Base-by-base conservation (phyloP, 768 basidiomycete species). In the Chalciporus chontae region DNA sequence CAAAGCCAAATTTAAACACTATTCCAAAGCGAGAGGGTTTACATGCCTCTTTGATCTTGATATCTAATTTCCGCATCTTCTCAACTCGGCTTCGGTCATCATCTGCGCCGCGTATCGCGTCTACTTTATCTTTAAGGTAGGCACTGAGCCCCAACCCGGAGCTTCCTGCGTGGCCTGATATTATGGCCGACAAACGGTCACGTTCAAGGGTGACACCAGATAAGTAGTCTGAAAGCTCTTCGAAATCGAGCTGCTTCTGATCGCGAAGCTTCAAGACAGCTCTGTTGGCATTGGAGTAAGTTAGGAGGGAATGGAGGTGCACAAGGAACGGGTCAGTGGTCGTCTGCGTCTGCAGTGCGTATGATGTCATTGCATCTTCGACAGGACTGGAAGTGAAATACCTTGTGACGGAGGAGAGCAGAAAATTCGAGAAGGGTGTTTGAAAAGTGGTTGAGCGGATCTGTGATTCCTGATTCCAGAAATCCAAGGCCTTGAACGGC, bases 221-320 rank as follows among this genome's bases (percentile, higher is more conserved):
- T 11, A 99, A 77, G 68, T 98, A 98, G 45, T 93, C 90, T 2
- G 93, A 92, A 8, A 98, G 79, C 66, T 98, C 95, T 70, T 99
- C 96, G 55, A 97, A 95, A 64, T 99, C 96, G 48, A 98, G 81
- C 67, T 99, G 96, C 68, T 98, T 99, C 71, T 98, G 96, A 66
- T 98, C 96, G 40, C 96, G 84, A 26, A 96, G 78, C 69, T 91
- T 95, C 56, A 99, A 79, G 18, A 98, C 92, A n/a, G 87, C 83
- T 45, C 91, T 85, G 58, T 97, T 95, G 26, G 90, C 85, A 63
- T 92, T 85, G 2, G 93, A 91, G 69, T 97, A 97, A n/a, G 84
- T 79, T n/a, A 94, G 74, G 6, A 98, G 77, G 2, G 94, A 92
- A 62, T 96, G 93, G 1, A 97, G 75, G 62, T 95, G 92, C 24